A percentile compares a stretch with the other conserved stretches of the same genome.
Evolutionary conservation across 441 rosid genomes (phyloP).

Genomic region (Brassica balearica): DNA sequence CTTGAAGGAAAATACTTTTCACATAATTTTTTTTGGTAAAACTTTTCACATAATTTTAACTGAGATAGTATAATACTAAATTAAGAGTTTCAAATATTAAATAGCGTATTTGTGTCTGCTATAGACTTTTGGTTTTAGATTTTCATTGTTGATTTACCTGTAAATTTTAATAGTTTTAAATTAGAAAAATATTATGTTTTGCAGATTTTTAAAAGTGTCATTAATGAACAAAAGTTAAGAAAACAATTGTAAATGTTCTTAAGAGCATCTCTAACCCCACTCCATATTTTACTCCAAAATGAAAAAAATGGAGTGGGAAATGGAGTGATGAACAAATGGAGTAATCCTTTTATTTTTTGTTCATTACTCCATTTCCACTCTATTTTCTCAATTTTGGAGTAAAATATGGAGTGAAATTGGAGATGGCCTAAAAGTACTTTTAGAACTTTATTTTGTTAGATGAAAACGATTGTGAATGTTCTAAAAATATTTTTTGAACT

Average conservation of each 20-base stretch:
- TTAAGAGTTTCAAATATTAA: background rate
- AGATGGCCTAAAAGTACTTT: background rate
- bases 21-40: background rate
- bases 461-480: no score
- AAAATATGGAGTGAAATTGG: no score
- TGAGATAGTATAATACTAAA: background rate
- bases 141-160: background rate
- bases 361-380: no score
- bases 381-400: no score
- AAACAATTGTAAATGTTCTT: background rate
- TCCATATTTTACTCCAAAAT: no score
- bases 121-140: background rate
- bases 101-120: background rate
- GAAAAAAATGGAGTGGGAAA: no score
- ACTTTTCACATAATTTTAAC: background rate
- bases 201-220: background rate
- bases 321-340: no score
- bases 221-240: background rate
- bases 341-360: no score
- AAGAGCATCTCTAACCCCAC: no score
- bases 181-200: background rate
- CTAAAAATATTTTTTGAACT: no score
- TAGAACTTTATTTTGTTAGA: background rate
- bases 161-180: background rate
- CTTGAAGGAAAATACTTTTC: background rate